Percentiles rank a stretch among this genome's conserved stretches.
Evolutionary conservation across 2,329 filamentous ascomycete species (phyloP).

Genomic region (Thielaviopsis punctulata): DNA sequence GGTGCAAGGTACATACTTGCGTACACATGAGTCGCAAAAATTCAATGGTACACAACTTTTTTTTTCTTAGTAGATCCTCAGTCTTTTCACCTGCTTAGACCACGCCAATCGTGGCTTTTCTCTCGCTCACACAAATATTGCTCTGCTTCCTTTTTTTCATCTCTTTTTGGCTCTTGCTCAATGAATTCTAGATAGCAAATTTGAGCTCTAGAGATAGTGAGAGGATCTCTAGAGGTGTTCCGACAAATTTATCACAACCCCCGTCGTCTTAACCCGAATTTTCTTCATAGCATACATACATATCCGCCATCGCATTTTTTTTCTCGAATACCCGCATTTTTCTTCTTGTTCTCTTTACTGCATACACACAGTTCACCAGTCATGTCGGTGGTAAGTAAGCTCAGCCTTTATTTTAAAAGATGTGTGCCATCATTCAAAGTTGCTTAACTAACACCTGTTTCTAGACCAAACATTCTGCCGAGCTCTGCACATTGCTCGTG

Average conservation of each 20-base stretch:
- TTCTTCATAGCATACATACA: background rate
- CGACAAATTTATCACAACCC: constrained; percentile 16
- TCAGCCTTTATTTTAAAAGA: background rate
- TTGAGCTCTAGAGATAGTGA: constrained; percentile 62
- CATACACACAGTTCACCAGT: background rate
- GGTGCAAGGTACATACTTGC: background rate
- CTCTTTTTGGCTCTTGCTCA: constrained; percentile 21
- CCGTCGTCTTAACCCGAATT: background rate
- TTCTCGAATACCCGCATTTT: background rate
- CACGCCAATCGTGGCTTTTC: background rate
- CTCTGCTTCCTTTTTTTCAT: background rate
- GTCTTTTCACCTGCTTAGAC: background rate
- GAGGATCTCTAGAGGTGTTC: constrained; percentile 58
- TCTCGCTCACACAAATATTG: background rate
- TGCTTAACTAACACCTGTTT: background rate
- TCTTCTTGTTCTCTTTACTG: background rate
- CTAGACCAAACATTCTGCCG: constrained; percentile 56
- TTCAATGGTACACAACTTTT: background rate
- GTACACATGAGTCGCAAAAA: background rate
- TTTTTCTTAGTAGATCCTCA: no score
- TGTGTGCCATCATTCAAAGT: background rate
- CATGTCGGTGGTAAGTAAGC: constrained; percentile 21
- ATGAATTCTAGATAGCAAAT: constrained; percentile 52
- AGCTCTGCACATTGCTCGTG: constrained; percentile 81
- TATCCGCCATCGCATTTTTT: background rate